Evolutionary conservation across 1,139 yeast species (phyloP).

Genomic region (Candida sanyaensis): DNA sequence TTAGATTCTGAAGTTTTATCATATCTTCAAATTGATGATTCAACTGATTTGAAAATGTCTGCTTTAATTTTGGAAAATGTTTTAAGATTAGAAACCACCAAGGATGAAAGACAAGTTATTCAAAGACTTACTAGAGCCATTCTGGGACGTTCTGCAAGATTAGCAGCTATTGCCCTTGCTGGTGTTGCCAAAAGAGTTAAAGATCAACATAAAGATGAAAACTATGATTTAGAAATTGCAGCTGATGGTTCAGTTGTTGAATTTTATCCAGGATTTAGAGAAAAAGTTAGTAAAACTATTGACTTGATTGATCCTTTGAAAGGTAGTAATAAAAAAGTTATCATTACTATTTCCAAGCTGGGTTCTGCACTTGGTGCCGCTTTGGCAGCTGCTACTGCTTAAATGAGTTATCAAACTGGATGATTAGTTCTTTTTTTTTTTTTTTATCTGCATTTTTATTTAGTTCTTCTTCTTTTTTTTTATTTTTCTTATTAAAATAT

Average conservation of each 20-base stretch:
- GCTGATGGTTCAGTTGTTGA: conserved; percentile 95
- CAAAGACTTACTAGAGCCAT: conserved; percentile 76
- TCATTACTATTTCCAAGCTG: conserved; percentile 81
- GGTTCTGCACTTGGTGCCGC: conserved; percentile 98
- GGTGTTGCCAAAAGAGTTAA: conserved; percentile 56
- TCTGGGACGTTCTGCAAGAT: conserved; percentile 79
- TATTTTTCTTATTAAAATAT: no score
- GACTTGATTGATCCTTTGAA: conserved; percentile 67
- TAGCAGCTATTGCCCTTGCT: conserved; percentile 87
- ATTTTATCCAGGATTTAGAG: conserved; percentile 84
- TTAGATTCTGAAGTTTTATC: conserved; percentile 84
- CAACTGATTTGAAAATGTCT: conserved; percentile 67
- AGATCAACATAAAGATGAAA: conserved; percentile 50
- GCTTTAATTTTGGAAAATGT: conserved; percentile 63
- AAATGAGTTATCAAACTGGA: neutral
- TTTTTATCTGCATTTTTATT: no score
- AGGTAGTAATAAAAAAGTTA: conserved; percentile 69
- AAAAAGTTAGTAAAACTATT: conserved; percentile 74
- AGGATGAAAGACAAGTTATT: conserved; percentile 69
- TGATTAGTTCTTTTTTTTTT: no score
- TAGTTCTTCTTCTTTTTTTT: no score
- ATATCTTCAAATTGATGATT: conserved; percentile 77
- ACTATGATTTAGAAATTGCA: conserved; percentile 81
- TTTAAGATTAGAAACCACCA: conserved; percentile 65
- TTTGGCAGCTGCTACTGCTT: conserved; percentile 58